A percentile compares a stretch with the other conserved stretches of the same genome.
These are phyloP conservation scores for Rhizophagus clarus DNA, from an alignment of 192 early-diverging fungal genomes.

Conservation along the genomic window DNA sequence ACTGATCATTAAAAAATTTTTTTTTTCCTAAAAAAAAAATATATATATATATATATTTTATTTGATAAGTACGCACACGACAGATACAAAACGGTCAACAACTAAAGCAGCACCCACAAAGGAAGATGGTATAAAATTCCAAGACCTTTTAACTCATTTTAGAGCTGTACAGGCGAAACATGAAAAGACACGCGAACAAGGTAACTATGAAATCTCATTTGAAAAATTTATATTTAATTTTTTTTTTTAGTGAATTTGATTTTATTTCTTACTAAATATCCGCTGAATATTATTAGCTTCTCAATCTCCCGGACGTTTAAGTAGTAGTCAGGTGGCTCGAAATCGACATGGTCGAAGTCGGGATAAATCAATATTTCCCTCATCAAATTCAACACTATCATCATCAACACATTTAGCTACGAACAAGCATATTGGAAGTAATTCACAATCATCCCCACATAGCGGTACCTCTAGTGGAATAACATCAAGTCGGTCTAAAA, in stretches of 20 bases:
- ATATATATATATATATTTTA: slow-evolving; percentile 8
- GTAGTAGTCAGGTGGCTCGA: not conserved
- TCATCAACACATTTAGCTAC: not conserved
- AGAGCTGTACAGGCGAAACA: slow-evolving; percentile 70
- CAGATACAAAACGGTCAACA: slow-evolving; percentile 33
- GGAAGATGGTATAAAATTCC: slow-evolving; percentile 57
- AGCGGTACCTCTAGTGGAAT: not conserved
- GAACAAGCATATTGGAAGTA: not conserved
- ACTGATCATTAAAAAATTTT: slow-evolving; percentile 21
- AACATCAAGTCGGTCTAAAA: not conserved
- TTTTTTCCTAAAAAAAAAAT: not conserved
- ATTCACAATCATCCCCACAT: not conserved
- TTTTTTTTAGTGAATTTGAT: not conserved
- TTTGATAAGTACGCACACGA: slow-evolving; percentile 37
- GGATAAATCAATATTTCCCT: not conserved
- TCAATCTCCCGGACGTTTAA: not conserved
- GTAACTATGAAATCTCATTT: slow-evolving; percentile 19
- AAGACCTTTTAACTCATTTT: slow-evolving; percentile 75
- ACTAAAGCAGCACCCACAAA: not conserved
- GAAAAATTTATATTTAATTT: not conserved
- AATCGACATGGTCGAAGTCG: not conserved
- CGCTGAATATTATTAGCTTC: not conserved
- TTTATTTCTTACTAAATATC: not conserved
- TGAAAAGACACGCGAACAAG: slow-evolving; percentile 66
- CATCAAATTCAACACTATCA: not conserved